These are phyloP conservation scores for Moesziomyces sp. DNA, from an alignment of 1,284 basidiomycete genomes.

Conservation along the genomic window DNA sequence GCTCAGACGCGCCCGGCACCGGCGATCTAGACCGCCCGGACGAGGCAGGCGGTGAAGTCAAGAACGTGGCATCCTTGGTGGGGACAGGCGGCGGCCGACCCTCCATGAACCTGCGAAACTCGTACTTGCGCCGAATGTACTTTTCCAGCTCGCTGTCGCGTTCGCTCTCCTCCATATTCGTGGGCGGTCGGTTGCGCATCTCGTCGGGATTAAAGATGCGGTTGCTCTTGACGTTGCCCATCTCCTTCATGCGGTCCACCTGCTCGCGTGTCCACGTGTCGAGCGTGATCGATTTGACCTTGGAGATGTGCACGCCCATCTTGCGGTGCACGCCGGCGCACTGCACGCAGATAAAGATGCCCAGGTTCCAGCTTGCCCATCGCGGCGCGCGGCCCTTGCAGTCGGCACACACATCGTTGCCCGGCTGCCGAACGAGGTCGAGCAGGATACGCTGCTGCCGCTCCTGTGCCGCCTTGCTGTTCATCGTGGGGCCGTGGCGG, in stretches of 20 bases:
- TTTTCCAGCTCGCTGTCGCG: constrained; percentile 82
- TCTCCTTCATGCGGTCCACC: constrained; percentile 79
- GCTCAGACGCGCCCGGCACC: constrained; percentile 4
- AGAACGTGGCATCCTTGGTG: constrained; percentile 49
- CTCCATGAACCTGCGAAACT: constrained; percentile 58
- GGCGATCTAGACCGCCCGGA: constrained; percentile 13
- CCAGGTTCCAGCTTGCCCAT: constrained; percentile 82
- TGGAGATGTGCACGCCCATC: constrained; percentile 75
- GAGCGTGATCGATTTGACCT: constrained; percentile 82
- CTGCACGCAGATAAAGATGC: constrained; percentile 72
- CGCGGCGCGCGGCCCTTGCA: constrained; percentile 79
- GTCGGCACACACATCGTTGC: constrained; percentile 87
- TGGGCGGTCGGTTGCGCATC: constrained; percentile 78
- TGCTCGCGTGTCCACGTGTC: constrained; percentile 87
- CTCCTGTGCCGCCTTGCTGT: constrained; percentile 70
- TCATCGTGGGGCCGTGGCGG: constrained; percentile 29
- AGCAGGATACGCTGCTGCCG: constrained; percentile 76
- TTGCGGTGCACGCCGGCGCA: constrained; percentile 88
- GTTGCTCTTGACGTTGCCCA: constrained; percentile 82
- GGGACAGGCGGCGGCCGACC: constrained; percentile 54
- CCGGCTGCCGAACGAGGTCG: constrained; percentile 77
- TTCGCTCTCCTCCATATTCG: constrained; percentile 80
- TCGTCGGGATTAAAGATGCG: constrained; percentile 80
- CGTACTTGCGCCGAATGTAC: constrained; percentile 78
- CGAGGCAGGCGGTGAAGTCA: constrained; percentile 27